These are phyloP conservation scores for Ceratocystis papillata DNA, from an alignment of 2,329 filamentous ascomycete species.

Conservation along the genomic window DNA sequence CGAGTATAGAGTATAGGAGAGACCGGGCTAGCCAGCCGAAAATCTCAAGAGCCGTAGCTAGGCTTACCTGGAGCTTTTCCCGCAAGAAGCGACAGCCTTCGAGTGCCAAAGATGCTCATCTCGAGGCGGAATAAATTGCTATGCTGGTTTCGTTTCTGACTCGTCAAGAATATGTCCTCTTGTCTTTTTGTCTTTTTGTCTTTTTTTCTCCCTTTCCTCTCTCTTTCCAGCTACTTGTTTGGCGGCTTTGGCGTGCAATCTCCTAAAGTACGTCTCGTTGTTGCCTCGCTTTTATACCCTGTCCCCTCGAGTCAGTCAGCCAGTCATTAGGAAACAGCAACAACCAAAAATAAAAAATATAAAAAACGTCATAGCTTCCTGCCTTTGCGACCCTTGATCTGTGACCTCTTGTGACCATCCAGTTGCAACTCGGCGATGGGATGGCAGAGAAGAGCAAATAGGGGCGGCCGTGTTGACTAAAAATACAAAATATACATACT, in stretches of 20 bases:
- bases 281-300: not conserved
- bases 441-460: no score
- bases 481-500: no score
- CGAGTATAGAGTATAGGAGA: not conserved
- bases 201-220: not conserved
- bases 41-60: not conserved
- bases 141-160: not conserved
- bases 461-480: no score
- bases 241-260: not conserved
- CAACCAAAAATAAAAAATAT: not conserved
- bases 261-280: not conserved
- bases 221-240: not conserved
- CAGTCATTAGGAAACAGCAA: not conserved
- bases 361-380: conserved; percentile 8
- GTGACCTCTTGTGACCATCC: not conserved
- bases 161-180: not conserved
- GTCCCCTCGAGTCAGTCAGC: not conserved
- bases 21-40: not conserved
- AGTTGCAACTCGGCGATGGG: no score
- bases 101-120: conserved; percentile 9
- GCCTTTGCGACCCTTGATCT: not conserved
- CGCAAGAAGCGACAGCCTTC: conserved; percentile 9
- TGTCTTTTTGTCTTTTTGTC: not conserved
- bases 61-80: conserved; percentile 9
- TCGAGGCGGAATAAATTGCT: not conserved